A percentile compares a stretch with the other conserved stretches of the same genome.
phyloP scores from a whole-genome alignment of 1,284 basidiomycete genomes.

The Ceratobasidium sp. region DNA sequence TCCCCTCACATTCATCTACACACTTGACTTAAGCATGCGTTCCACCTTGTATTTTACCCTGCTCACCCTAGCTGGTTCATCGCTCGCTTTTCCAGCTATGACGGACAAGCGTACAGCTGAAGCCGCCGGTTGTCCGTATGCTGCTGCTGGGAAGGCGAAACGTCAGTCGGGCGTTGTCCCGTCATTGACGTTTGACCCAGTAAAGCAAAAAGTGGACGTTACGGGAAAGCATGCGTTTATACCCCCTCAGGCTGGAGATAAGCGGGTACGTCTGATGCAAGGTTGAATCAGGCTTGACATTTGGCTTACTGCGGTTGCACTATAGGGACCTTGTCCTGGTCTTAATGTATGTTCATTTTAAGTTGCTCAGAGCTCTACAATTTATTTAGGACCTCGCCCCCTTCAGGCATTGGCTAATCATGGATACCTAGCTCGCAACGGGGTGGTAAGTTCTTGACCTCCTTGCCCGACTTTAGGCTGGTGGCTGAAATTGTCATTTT shows the following conservation, averaged over 20 bases:
- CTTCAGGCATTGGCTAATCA: conserved; percentile 9
- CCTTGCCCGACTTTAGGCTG: background rate
- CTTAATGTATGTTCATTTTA: conserved; percentile 3
- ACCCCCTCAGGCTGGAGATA: conserved; percentile 10
- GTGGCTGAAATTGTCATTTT: too few relatives aligned
- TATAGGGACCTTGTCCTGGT: conserved; percentile 26
- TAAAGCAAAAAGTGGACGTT: conserved; percentile 28
- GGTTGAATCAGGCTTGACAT: background rate
- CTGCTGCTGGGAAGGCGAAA: conserved; percentile 7
- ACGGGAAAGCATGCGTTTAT: conserved; percentile 16
- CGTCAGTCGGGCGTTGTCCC: conserved; percentile 1
- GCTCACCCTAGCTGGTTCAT: background rate
- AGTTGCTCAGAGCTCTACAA: too few relatives aligned
- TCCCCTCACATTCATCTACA: too few relatives aligned
- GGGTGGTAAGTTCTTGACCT: conserved; percentile 18
- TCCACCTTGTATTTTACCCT: background rate
- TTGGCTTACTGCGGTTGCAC: background rate
- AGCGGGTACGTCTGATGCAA: background rate
- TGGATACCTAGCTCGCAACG: conserved; percentile 6
- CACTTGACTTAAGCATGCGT: too few relatives aligned
- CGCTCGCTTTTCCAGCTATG: conserved; percentile 5
- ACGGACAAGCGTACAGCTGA: conserved; percentile 4
- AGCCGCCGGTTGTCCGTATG: conserved; percentile 16
- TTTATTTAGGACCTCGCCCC: background rate
- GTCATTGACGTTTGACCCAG: conserved; percentile 3